Percentiles rank a stretch among this genome's conserved stretches.
These are phyloP conservation scores for Sporisorium exsertum DNA, from an alignment of 1,284 basidiomycete species.

Conservation along the genomic window DNA sequence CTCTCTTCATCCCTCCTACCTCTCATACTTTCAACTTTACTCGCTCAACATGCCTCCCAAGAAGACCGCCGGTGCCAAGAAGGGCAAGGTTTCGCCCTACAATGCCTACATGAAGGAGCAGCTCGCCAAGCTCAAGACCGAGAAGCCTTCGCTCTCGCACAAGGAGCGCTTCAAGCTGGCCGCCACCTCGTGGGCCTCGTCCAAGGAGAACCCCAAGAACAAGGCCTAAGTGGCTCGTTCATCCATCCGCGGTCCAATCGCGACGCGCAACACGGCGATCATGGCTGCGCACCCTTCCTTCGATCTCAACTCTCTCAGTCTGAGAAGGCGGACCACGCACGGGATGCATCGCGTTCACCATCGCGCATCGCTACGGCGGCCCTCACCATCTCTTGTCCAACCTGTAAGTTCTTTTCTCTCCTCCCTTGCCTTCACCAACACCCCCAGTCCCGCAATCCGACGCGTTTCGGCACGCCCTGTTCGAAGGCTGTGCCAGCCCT, in stretches of 20 bases:
- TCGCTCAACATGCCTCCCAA: slow-evolving; percentile 50
- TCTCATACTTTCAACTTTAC: not conserved
- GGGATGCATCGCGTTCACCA: no score
- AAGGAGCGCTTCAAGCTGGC: slow-evolving; percentile 64
- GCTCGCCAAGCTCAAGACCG: slow-evolving; percentile 60
- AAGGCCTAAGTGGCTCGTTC: slow-evolving; percentile 26
- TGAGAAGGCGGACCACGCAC: no score
- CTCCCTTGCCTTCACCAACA: not conserved
- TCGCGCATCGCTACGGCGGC: no score
- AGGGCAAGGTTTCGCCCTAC: slow-evolving; percentile 54
- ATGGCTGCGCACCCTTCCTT: no score
- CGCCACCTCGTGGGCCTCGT: slow-evolving; percentile 50
- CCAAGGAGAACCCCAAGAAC: slow-evolving; percentile 60
- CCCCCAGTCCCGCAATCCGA: not conserved
- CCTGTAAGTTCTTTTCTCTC: not conserved
- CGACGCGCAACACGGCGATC: not conserved
- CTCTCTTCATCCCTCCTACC: not conserved
- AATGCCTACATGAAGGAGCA: slow-evolving; percentile 53
- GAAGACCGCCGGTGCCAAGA: slow-evolving; percentile 53
- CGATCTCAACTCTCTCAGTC: not conserved
- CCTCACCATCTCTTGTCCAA: not conserved
- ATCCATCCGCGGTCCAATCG: slow-evolving; percentile 3
- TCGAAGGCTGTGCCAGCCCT: not conserved
- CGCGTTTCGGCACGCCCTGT: not conserved
- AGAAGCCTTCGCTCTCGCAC: slow-evolving; percentile 56